Conservation (phyloP, 805 yeast genomes). For the Kodamaea fukazawae region DNA sequence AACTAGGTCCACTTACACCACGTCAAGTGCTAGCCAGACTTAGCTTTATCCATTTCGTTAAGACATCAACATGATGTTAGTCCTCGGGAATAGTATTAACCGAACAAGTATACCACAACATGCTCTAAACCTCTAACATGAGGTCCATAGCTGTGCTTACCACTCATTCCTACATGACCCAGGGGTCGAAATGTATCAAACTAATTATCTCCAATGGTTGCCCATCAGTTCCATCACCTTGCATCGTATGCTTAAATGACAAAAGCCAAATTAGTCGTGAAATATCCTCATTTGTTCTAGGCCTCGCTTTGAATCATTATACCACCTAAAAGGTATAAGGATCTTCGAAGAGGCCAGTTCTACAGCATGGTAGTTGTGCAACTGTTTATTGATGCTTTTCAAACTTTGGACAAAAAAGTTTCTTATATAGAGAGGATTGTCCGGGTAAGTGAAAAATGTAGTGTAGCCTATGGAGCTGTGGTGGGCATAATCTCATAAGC, state of each 20-base stretch:
- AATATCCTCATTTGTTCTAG: constrained; percentile 19
- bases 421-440: not conserved
- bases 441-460: constrained; percentile 12
- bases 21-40: too few species aligned
- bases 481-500: too few species aligned
- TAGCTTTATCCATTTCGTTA: too few species aligned
- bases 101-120: too few species aligned
- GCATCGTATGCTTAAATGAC: constrained; percentile 16
- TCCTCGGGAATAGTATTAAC: too few species aligned
- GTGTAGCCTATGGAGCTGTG: too few species aligned
- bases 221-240: constrained; percentile 25
- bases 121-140: too few species aligned
- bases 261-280: constrained; percentile 21
- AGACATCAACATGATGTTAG: too few species aligned
- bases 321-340: constrained; percentile 27
- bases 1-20: too few species aligned
- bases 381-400: constrained; percentile 1
- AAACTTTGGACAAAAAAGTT: not conserved
- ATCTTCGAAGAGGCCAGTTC: constrained; percentile 35
- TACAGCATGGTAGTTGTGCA: constrained; percentile 1
- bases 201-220: constrained; percentile 25
- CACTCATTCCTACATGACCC: too few species aligned
- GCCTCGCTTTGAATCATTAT: constrained; percentile 35
- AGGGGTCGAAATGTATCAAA: constrained; percentile 34
- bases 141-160: too few species aligned